A percentile compares a stretch with the other conserved stretches of the same genome.
These are phyloP conservation scores for Arthrobotrys iridis DNA, from an alignment of 2,329 filamentous ascomycete species.

Conservation along the genomic window DNA sequence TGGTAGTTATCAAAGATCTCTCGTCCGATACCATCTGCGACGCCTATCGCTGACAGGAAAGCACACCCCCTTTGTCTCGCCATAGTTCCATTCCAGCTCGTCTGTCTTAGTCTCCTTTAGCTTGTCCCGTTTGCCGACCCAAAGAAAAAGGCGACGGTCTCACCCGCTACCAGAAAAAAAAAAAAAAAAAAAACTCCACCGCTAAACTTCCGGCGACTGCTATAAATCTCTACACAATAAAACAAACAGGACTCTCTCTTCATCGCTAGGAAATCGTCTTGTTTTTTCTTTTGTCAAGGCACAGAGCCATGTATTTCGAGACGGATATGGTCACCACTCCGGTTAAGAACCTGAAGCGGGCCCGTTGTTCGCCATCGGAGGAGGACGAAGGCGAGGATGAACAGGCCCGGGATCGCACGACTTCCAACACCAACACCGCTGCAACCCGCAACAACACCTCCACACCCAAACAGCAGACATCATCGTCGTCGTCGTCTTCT, in stretches of 20 bases:
- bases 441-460: not conserved
- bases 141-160: not conserved
- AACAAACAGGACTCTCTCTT: too few species aligned
- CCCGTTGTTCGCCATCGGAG: slow-evolving; percentile 32
- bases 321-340: slow-evolving; percentile 18
- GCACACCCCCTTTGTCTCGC: not conserved
- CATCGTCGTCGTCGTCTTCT: not conserved
- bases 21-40: not conserved
- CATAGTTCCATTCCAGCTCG: not conserved
- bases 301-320: not conserved
- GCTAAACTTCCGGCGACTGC: not conserved
- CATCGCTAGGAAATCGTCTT: not conserved
- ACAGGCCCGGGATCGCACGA: not conserved
- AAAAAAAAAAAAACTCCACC: not conserved
- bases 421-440: not conserved
- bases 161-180: not conserved
- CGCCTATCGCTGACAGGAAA: not conserved
- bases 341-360: slow-evolving; percentile 36
- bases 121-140: too few species aligned
- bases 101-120: not conserved
- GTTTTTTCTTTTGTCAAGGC: not conserved
- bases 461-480: not conserved
- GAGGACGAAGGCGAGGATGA: slow-evolving; percentile 2
- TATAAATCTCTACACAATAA: not conserved
- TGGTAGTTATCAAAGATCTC: not conserved